These are phyloP conservation scores for Blastocystis hominis DNA, from an alignment of 352 stramenopile species.

Conservation along the genomic window DNA sequence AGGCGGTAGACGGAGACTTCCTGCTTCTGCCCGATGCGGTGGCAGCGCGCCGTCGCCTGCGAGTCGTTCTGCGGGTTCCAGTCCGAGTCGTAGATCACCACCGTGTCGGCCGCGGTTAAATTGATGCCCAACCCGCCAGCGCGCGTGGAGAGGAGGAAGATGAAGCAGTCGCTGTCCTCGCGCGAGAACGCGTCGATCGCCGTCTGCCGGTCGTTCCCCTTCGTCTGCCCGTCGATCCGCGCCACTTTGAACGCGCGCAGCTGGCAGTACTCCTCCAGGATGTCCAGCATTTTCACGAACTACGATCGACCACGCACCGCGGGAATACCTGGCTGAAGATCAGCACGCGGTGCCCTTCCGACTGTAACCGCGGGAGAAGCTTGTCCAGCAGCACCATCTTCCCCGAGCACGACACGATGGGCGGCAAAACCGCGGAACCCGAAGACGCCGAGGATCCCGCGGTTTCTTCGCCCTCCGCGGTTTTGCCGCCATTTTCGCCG, in stretches of 20 bases:
- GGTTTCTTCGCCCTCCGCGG: neutral
- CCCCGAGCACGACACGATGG: slow-evolving; percentile 62
- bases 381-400: slow-evolving; percentile 68
- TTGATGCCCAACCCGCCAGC: slow-evolving; percentile 96
- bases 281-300: slow-evolving; percentile 78
- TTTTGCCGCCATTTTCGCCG: too few species aligned
- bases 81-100: slow-evolving; percentile 98
- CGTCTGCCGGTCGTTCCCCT: slow-evolving; percentile 75
- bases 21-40: slow-evolving; percentile 98
- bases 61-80: slow-evolving; percentile 94
- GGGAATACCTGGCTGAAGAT: slow-evolving; percentile 81
- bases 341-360: slow-evolving; percentile 81
- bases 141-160: slow-evolving; percentile 94
- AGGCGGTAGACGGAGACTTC: slow-evolving; percentile 90
- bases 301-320: neutral
- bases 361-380: slow-evolving; percentile 80
- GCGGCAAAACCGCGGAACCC: neutral
- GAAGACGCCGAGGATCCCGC: neutral
- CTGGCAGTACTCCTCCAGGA: slow-evolving; percentile 82
- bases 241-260: slow-evolving; percentile 76
- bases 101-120: slow-evolving; percentile 90
- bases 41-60: slow-evolving; percentile 70
- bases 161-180: slow-evolving; percentile 84
- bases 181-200: slow-evolving; percentile 90
- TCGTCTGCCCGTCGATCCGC: slow-evolving; percentile 78